Evolutionary conservation across 2,329 filamentous ascomycete species (phyloP).

Genomic region (Fusarium sp.): DNA sequence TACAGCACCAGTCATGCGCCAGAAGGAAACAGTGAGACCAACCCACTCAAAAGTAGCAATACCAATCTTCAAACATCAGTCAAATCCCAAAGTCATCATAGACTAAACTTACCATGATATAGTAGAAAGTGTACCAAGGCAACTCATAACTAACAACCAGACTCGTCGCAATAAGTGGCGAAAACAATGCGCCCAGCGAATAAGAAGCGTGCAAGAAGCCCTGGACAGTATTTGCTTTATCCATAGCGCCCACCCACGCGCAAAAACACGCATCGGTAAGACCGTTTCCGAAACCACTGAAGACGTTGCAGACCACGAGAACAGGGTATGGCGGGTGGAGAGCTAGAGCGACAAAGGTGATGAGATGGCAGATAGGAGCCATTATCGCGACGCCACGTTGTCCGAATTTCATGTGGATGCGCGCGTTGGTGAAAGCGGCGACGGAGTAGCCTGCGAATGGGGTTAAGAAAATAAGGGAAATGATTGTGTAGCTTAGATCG

Average conservation of each 20-base stretch:
- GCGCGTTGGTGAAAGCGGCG: constrained; percentile 70
- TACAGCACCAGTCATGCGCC: constrained; percentile 65
- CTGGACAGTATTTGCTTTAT: constrained; percentile 73
- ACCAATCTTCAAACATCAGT: constrained; percentile 48
- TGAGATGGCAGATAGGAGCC: constrained; percentile 68
- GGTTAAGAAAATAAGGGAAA: constrained; percentile 72
- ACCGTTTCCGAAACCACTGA: constrained; percentile 76
- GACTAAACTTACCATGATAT: constrained; percentile 69
- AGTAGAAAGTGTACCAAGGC: constrained; percentile 77
- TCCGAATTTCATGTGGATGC: constrained; percentile 69
- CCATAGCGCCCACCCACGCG: constrained; percentile 70
- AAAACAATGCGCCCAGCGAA: constrained; percentile 71
- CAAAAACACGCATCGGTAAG: constrained; percentile 65
- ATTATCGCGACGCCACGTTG: constrained; percentile 75
- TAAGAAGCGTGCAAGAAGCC: constrained; percentile 75
- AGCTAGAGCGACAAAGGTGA: constrained; percentile 69
- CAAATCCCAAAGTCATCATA: rapidly evolving
- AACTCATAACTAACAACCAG: constrained; percentile 69
- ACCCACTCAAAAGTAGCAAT: constrained; percentile 66
- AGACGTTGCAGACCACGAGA: constrained; percentile 69
- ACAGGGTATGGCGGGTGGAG: constrained; percentile 73
- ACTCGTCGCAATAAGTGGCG: constrained; percentile 72
- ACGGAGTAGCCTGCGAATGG: constrained; percentile 72
- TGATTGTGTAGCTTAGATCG: constrained; percentile 66
- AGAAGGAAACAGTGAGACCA: constrained; percentile 65